Conservation (phyloP, 805 yeast species). For the Saturnispora galanensis region DNA sequence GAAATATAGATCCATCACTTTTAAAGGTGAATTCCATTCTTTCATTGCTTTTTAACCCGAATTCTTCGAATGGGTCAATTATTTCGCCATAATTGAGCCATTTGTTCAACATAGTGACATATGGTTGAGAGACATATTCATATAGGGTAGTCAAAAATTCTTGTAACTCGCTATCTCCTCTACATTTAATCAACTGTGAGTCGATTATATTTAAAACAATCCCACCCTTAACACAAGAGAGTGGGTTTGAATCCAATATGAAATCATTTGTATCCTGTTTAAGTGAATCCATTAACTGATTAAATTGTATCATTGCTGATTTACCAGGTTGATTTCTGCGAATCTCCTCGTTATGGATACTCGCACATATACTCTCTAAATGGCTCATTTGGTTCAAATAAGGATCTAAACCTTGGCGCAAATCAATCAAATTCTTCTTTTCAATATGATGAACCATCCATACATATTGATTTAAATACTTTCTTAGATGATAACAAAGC, state of each 20-base stretch:
- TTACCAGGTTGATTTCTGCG: conserved; percentile 28
- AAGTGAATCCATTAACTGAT: conserved; percentile 27
- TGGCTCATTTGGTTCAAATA: conserved; percentile 3
- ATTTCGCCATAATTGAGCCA: conserved; percentile 75
- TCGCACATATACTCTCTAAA: neutral
- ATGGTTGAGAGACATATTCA: conserved; percentile 50
- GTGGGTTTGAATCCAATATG: conserved; percentile 41
- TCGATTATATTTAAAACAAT: conserved; percentile 55
- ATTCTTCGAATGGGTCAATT: conserved; percentile 75
- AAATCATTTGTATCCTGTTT: conserved; percentile 31
- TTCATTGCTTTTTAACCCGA: conserved; percentile 58
- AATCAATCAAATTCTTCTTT: conserved; percentile 24
- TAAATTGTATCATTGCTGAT: conserved; percentile 21
- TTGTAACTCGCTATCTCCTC: conserved; percentile 55
- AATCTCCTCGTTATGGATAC: conserved; percentile 34
- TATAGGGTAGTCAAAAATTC: conserved; percentile 45
- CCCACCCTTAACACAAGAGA: conserved; percentile 69
- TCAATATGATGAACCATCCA: conserved; percentile 30
- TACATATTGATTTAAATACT: conserved; percentile 30
- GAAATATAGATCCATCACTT: conserved; percentile 56
- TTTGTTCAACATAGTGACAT: conserved; percentile 55
- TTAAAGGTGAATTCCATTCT: conserved; percentile 70
- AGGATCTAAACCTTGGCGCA: neutral
- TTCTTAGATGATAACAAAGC: conserved; percentile 51
- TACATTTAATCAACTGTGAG: conserved; percentile 40